These are phyloP conservation scores for Gossypium laxum DNA, from an alignment of 441 rosid genomes.

Conservation along the genomic window DNA sequence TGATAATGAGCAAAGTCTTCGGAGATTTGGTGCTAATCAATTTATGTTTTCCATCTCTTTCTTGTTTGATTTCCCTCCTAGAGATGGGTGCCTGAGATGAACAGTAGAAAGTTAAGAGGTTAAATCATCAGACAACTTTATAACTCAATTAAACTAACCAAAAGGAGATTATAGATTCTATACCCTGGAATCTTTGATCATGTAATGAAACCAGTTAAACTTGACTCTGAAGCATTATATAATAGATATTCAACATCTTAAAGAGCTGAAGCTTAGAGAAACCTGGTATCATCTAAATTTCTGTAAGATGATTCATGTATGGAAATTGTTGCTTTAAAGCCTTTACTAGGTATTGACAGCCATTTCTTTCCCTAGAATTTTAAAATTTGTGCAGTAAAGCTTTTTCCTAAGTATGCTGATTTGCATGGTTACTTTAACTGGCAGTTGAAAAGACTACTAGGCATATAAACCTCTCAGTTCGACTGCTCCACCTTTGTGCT, in stretches of 20 bases:
- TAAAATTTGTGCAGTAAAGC: background rate
- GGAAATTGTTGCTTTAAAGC: background rate
- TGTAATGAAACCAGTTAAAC: background rate
- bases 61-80: slow-evolving; percentile 3
- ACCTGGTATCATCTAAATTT: background rate
- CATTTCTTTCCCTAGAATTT: background rate
- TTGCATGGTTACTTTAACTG: background rate
- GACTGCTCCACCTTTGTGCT: background rate
- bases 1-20: background rate
- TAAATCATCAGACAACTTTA: background rate
- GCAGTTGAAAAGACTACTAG: background rate
- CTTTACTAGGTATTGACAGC: background rate
- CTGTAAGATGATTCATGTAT: background rate
- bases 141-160: background rate
- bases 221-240: background rate
- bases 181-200: background rate
- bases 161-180: background rate
- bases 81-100: background rate
- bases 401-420: background rate
- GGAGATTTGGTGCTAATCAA: background rate
- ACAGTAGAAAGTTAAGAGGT: background rate
- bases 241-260: background rate
- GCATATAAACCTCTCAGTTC: background rate
- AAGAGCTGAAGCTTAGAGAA: background rate
- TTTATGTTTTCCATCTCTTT: background rate